A percentile compares a stretch with the other conserved stretches of the same genome.
These are phyloP conservation scores for Fusarium coicis DNA, from an alignment of 2,329 filamentous ascomycete species.

Conservation along the genomic window DNA sequence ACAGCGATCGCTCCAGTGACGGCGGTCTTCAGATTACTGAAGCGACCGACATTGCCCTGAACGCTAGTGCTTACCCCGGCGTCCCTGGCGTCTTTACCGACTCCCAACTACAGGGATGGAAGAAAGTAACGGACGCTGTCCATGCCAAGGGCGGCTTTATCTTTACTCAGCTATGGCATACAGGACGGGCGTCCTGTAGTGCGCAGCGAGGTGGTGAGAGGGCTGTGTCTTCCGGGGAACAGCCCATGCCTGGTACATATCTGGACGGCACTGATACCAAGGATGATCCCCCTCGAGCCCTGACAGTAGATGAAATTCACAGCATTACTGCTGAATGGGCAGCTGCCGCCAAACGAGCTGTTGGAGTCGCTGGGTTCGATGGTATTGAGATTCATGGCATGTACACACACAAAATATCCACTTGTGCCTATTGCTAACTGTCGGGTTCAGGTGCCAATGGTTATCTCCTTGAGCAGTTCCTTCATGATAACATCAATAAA, in stretches of 20 bases:
- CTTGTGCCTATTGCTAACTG: not conserved
- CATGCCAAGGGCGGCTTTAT: constrained; percentile 54
- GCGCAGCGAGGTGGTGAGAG: constrained; percentile 38
- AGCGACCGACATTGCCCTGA: constrained; percentile 46
- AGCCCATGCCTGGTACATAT: constrained; percentile 59
- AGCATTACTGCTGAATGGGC: constrained; percentile 69
- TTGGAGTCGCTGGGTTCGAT: not conserved
- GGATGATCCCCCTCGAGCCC: constrained; percentile 63
- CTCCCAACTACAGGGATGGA: constrained; percentile 45
- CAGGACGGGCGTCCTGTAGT: constrained; percentile 63
- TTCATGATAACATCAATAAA: constrained; percentile 28
- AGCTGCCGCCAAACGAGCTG: constrained; percentile 63
- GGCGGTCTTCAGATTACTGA: constrained; percentile 48
- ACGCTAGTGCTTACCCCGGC: constrained; percentile 45
- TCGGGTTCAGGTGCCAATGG: not conserved
- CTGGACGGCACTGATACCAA: constrained; percentile 47
- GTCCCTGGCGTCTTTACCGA: constrained; percentile 46
- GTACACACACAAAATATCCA: fast-evolving
- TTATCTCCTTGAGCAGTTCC: constrained; percentile 1
- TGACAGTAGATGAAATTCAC: constrained; percentile 74
- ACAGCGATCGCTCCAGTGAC: constrained; percentile 46
- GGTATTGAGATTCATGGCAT: constrained; percentile 2
- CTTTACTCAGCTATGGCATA: constrained; percentile 70
- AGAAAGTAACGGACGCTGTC: constrained; percentile 43
- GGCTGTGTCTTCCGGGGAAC: constrained; percentile 40